These are phyloP conservation scores for Diaporthe citri DNA, from an alignment of 2,329 filamentous ascomycete species.

Conservation along the genomic window DNA sequence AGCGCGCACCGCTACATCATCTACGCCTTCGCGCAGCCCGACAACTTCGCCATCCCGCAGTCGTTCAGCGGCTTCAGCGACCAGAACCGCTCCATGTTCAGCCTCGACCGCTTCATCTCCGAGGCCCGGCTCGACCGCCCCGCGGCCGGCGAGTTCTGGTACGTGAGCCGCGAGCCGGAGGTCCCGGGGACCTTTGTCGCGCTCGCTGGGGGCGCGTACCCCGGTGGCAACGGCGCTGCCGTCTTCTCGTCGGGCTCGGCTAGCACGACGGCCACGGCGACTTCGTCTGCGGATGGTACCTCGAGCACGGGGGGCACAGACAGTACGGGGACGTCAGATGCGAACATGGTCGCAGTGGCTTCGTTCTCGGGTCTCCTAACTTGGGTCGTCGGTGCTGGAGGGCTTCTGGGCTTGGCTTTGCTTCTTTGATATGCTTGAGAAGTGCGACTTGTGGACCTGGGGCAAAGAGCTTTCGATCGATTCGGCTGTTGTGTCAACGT, in stretches of 20 bases:
- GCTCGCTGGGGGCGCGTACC: conserved; percentile 24
- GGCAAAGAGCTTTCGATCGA: background rate
- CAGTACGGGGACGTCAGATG: background rate
- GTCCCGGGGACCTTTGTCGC: conserved; percentile 34
- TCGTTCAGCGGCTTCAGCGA: conserved; percentile 31
- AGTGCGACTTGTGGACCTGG: too few relatives aligned
- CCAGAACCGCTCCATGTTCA: conserved; percentile 33
- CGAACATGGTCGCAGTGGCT: background rate
- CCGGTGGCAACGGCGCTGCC: conserved; percentile 35
- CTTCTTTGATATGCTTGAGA: background rate
- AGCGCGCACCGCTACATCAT: conserved; percentile 38
- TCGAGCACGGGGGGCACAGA: background rate
- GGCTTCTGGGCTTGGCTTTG: background rate
- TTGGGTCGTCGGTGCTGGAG: background rate
- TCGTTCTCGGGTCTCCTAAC: background rate
- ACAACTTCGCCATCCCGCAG: conserved; percentile 32
- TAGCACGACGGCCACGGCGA: conserved; percentile 12
- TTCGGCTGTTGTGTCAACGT: background rate
- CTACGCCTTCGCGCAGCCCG: conserved; percentile 38
- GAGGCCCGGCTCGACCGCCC: conserved; percentile 27
- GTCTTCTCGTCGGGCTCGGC: conserved; percentile 19
- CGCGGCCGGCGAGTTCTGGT: conserved; percentile 34
- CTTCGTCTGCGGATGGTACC: background rate
- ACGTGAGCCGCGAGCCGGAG: conserved; percentile 31
- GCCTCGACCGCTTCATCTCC: conserved; percentile 33